phyloP scores from a whole-genome alignment of 768 basidiomycete species.

The Serendipita vermifera region DNA sequence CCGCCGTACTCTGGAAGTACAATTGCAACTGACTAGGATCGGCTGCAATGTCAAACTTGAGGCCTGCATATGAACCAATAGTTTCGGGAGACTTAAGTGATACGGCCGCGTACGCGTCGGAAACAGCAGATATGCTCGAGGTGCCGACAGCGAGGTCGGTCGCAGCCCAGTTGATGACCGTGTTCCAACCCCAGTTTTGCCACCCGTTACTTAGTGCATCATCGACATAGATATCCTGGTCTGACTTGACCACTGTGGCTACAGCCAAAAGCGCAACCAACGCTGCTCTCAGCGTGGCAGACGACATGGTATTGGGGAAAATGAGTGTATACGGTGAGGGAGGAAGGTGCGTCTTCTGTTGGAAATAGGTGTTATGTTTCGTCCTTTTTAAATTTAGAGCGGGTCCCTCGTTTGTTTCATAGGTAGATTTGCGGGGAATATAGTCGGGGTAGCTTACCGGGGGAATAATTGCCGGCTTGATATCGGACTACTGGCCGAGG shows the following conservation, averaged over 20 bases:
- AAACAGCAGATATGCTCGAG: constrained; percentile 31
- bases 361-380: too few species aligned
- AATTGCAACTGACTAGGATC: not conserved
- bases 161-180: constrained; percentile 31
- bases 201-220: constrained; percentile 32
- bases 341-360: too few species aligned
- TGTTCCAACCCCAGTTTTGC: constrained; percentile 43
- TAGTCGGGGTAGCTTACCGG: not conserved
- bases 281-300: not conserved
- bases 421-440: not conserved
- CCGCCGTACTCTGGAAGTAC: not conserved
- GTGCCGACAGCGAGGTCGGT: constrained; percentile 33
- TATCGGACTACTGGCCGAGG: not conserved
- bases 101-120: constrained; percentile 31
- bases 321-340: not conserved
- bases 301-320: not conserved
- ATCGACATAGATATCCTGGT: constrained; percentile 33
- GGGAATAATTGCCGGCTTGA: not conserved
- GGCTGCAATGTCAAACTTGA: constrained; percentile 34
- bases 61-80: constrained; percentile 33
- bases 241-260: constrained; percentile 18
- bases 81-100: constrained; percentile 32
- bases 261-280: constrained; percentile 1
- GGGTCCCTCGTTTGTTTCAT: not conserved
- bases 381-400: not conserved